Percentiles rank a stretch among this genome's conserved stretches.
These are phyloP conservation scores for Lactarius evosmus DNA, from an alignment of 768 basidiomycete species.

Conservation along the genomic window DNA sequence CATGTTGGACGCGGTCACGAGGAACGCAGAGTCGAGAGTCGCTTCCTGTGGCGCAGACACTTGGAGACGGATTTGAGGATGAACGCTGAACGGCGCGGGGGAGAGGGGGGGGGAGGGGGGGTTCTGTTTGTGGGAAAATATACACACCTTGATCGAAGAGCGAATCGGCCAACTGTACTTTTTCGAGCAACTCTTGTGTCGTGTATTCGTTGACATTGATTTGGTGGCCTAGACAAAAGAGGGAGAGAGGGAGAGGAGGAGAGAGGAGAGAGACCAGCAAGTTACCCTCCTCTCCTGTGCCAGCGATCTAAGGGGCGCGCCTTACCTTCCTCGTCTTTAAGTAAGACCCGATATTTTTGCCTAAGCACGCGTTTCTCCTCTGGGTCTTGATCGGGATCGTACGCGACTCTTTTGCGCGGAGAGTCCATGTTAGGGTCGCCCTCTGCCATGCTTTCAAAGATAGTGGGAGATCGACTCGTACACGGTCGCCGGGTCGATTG, in stretches of 20 bases:
- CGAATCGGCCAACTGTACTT: slow-evolving; percentile 55
- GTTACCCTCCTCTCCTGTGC: neutral
- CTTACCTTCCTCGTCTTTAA: slow-evolving; percentile 38
- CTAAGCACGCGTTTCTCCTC: slow-evolving; percentile 74
- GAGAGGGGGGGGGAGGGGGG: neutral
- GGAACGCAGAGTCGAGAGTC: slow-evolving; percentile 80
- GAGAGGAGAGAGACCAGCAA: neutral
- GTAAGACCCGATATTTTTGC: slow-evolving; percentile 66
- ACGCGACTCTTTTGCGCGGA: slow-evolving; percentile 40
- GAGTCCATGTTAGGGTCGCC: slow-evolving; percentile 20
- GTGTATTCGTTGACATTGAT: slow-evolving; percentile 54
- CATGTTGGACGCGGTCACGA: slow-evolving; percentile 73
- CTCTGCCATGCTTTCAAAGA: slow-evolving; percentile 19
- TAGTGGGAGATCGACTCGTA: neutral
- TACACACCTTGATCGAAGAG: slow-evolving; percentile 60
- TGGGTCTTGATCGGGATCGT: slow-evolving; percentile 83
- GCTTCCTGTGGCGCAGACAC: slow-evolving; percentile 59
- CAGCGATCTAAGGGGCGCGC: neutral
- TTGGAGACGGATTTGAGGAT: neutral
- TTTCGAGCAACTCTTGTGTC: slow-evolving; percentile 52
- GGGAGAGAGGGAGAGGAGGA: slow-evolving; percentile 20
- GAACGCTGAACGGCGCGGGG: neutral
- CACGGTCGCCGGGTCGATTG: neutral
- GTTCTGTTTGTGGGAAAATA: neutral
- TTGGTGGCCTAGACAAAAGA: slow-evolving; percentile 35